These are phyloP conservation scores for Tuctoria greenei DNA, from an alignment of 176 grass and related monocot species.

Conservation along the genomic window DNA sequence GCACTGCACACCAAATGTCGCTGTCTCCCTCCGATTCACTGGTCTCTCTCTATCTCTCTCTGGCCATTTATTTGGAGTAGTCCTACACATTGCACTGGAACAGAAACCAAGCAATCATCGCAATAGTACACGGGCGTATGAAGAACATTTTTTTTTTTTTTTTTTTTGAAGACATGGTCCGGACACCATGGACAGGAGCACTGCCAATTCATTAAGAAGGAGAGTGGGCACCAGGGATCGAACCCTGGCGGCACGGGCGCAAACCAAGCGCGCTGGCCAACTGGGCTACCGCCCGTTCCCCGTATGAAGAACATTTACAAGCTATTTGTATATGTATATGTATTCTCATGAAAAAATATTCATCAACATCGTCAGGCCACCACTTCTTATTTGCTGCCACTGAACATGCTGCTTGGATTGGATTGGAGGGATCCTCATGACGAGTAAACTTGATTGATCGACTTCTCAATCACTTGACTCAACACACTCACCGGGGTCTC, in stretches of 20 bases:
- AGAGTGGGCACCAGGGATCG: no score
- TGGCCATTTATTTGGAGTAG: not conserved
- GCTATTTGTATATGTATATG: constrained; percentile 18
- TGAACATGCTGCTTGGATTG: constrained; percentile 5
- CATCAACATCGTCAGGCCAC: constrained; percentile 26
- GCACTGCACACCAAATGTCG: constrained; percentile 39
- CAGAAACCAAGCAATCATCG: constrained; percentile 27
- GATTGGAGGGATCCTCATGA: constrained; percentile 30
- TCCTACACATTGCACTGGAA: constrained; percentile 7
- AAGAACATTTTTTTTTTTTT: constrained; percentile 54
- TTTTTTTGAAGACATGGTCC: no score
- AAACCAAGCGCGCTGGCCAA: no score
- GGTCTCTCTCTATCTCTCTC: not conserved
- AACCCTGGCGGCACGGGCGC: no score
- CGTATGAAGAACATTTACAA: constrained; percentile 50
- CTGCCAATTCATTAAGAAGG: no score
- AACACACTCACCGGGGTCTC: constrained; percentile 44
- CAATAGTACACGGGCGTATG: no score
- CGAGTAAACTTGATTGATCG: constrained; percentile 26
- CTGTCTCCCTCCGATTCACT: not conserved
- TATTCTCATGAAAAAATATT: constrained; percentile 28
- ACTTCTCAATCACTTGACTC: constrained; percentile 23
- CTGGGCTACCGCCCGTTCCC: no score
- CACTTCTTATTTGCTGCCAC: constrained; percentile 58
- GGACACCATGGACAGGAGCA: no score